These are phyloP conservation scores for Vicia faba DNA, from an alignment of 306 rosid species.

Conservation along the genomic window DNA sequence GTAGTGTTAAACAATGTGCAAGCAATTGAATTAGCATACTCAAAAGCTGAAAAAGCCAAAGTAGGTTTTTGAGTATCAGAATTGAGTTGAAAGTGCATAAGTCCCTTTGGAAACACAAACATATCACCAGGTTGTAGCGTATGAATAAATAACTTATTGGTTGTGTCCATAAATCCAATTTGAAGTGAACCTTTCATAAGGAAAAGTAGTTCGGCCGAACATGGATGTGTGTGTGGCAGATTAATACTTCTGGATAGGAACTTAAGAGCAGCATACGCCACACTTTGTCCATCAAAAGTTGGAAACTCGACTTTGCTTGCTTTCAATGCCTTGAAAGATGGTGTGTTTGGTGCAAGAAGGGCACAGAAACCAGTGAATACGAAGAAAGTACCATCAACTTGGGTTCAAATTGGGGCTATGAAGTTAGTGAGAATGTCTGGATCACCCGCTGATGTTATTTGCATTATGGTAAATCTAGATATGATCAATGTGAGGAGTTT, in stretches of 20 bases:
- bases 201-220: conserved; percentile 54
- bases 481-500: conserved; percentile 33
- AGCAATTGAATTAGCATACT: conserved; percentile 54
- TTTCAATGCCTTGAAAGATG: conserved; percentile 41
- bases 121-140: conserved; percentile 42
- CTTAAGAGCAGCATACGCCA: conserved; percentile 50
- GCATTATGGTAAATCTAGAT: conserved; percentile 25
- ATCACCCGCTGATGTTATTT: conserved; percentile 45
- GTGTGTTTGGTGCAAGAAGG: background rate
- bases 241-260: conserved; percentile 41
- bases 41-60: conserved; percentile 54
- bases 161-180: conserved; percentile 59
- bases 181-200: conserved; percentile 37
- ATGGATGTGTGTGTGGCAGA: conserved; percentile 60
- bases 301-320: conserved; percentile 49
- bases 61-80: conserved; percentile 12
- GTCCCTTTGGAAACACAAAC: conserved; percentile 60
- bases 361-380: conserved; percentile 47
- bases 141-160: conserved; percentile 50
- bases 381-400: conserved; percentile 51
- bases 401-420: conserved; percentile 14
- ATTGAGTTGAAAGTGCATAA: conserved; percentile 55
- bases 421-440: conserved; percentile 52
- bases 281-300: conserved; percentile 60
- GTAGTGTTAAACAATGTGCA: conserved; percentile 40